Evolutionary conservation across 805 yeast genomes (phyloP).

Genomic region (Kluyveromyces siamensis): DNA sequence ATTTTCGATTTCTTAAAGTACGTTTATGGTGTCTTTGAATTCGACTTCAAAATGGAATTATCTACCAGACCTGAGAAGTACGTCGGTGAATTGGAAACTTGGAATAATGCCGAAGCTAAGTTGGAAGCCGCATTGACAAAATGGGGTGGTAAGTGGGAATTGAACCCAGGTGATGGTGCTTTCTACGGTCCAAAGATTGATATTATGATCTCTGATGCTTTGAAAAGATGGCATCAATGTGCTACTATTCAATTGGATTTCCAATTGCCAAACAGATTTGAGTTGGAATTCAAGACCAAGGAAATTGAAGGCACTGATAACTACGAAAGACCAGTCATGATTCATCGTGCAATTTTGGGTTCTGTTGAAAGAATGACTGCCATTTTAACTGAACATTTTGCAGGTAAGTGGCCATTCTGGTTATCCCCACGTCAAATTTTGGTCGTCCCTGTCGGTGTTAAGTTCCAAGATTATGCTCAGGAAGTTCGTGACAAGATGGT

Average conservation of each 20-base stretch:
- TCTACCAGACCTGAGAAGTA: slow-evolving; percentile 96
- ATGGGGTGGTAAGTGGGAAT: slow-evolving; percentile 88
- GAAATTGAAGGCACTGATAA: slow-evolving; percentile 37
- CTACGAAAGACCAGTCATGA: slow-evolving; percentile 93
- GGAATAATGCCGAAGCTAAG: slow-evolving; percentile 86
- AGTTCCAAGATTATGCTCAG: slow-evolving; percentile 84
- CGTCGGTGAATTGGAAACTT: slow-evolving; percentile 88
- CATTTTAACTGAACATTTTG: slow-evolving; percentile 93
- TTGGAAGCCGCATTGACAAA: slow-evolving; percentile 73
- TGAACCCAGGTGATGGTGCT: slow-evolving; percentile 97
- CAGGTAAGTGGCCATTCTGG: slow-evolving; percentile 99
- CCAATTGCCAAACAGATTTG: slow-evolving; percentile 94
- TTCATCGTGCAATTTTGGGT: slow-evolving; percentile 97
- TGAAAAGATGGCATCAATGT: slow-evolving; percentile 96
- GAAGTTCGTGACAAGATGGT: slow-evolving; percentile 62
- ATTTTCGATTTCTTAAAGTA: slow-evolving; percentile 79
- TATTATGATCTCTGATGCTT: slow-evolving; percentile 89
- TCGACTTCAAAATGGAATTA: slow-evolving; percentile 92
- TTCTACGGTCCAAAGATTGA: slow-evolving; percentile 95
- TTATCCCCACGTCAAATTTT: slow-evolving; percentile 97
- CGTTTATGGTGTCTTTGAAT: slow-evolving; percentile 87
- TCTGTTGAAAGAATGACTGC: slow-evolving; percentile 99
- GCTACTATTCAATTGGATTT: slow-evolving; percentile 98
- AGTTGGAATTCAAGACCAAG: slow-evolving; percentile 73
- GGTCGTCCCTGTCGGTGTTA: slow-evolving; percentile 95